Evolutionary conservation across 805 yeast genomes (phyloP), one percentile per base, ranked within the genome.

Genomic region (Pichia nanzhaoensis): DNA sequence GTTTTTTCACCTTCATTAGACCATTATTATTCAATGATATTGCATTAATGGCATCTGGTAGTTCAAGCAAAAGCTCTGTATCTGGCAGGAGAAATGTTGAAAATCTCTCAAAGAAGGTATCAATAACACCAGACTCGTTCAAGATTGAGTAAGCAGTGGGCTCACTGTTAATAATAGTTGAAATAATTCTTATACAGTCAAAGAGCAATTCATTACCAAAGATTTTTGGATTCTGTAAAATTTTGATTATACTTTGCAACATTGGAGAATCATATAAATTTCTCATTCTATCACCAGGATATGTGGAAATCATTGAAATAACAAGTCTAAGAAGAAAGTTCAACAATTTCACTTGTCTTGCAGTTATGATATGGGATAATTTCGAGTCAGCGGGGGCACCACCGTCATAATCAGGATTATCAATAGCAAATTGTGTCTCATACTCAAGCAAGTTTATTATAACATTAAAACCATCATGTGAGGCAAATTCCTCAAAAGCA

Each of bases 121-220:
- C 83, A 32, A 90, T 77, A 1, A 85, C 77, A 0, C 78, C 76
- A 0, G 95, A 82, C 59, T 90, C 98, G 34, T 77, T 80, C 52
- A 90, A 69, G 35, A 90, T 80, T 2, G 84, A 73, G 56, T 74
- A 90, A 3, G 95, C 86, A 0, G 96, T 88, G 8, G 97, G 96
- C 55, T 91, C 97, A 52, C 83, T 84, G 58, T 90, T 91, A 24
- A 90, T 79, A 48, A 88, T 85, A 12, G 74, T 74, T 34, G 82
- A 74, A 18, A 88, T 71, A 12, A 82, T 74, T 49, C 78, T 82
- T 32, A 90, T 60, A 0, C 85, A 73, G 19, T 76, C 68, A 0
- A 85, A 69, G 13, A 85, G 60, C 13, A 86, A 62, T 14, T 77
- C 71, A 34, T 79, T 76, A 0, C 96, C 96, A 67, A 88, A 86